Conservation (phyloP, 768 basidiomycete genomes). For the Amanita rubescens region DNA sequence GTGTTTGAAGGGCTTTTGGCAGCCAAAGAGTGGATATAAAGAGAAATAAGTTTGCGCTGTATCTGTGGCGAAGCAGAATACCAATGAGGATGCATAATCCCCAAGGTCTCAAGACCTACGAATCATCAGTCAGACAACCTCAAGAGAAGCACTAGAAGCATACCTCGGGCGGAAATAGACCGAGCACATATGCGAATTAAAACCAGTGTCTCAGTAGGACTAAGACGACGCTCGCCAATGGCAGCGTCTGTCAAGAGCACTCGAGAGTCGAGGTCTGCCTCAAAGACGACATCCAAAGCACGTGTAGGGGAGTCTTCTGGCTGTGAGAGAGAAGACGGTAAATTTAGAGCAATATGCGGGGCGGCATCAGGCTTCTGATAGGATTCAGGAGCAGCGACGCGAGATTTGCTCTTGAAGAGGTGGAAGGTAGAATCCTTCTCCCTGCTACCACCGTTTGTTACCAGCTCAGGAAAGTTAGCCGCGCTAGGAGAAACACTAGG, state of each 20-base stretch:
- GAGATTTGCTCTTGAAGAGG: conserved; percentile 44
- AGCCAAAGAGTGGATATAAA: conserved; percentile 61
- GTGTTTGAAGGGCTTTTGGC: conserved; percentile 37
- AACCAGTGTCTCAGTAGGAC: conserved; percentile 51
- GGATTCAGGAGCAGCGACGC: conserved; percentile 25
- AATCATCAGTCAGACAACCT: conserved; percentile 5
- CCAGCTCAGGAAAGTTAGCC: conserved; percentile 30
- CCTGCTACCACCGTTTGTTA: conserved; percentile 24
- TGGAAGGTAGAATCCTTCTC: conserved; percentile 38
- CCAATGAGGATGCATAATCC: conserved; percentile 85
- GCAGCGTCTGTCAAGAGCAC: conserved; percentile 41
- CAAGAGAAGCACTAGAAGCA: conserved; percentile 16
- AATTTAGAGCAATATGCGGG: conserved; percentile 58
- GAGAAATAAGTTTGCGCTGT: conserved; percentile 64
- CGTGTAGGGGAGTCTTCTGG: conserved; percentile 41
- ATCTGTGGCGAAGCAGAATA: conserved; percentile 61
- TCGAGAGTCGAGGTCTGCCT: conserved; percentile 45
- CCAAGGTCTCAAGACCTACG: conserved; percentile 72
- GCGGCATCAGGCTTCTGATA: conserved; percentile 28
- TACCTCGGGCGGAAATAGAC: conserved; percentile 58
- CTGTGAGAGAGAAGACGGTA: conserved; percentile 32
- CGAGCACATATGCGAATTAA: conserved; percentile 65
- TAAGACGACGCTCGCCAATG: conserved; percentile 53
- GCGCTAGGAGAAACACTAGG: conserved; percentile 37
- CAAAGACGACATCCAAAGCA: conserved; percentile 50